Conservation (phyloP, 176 grass and related monocot species). For the Oropetium thomaeum region DNA sequence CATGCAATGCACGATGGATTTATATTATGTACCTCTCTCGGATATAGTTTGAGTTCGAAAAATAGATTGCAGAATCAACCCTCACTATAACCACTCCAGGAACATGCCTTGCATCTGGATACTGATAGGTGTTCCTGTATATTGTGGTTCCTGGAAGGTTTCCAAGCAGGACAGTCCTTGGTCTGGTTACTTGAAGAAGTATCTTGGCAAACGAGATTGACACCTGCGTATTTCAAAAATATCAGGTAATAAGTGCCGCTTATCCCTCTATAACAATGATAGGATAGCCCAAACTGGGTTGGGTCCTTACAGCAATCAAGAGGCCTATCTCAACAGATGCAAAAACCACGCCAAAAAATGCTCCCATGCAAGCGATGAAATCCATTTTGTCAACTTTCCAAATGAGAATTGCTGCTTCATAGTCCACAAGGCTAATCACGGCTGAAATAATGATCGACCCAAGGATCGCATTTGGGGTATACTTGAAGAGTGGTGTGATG, state of each 20-base stretch:
- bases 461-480: slow-evolving; percentile 88
- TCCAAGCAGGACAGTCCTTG: slow-evolving; percentile 80
- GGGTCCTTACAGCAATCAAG: slow-evolving; percentile 76
- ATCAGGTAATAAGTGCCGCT: slow-evolving; percentile 23
- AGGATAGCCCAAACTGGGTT: background rate
- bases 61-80: slow-evolving; percentile 94
- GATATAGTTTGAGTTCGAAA: slow-evolving; percentile 96
- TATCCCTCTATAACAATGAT: background rate
- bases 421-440: slow-evolving; percentile 73
- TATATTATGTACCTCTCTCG: slow-evolving; percentile 59
- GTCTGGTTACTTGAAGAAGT: slow-evolving; percentile 96
- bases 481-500: slow-evolving; percentile 94
- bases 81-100: slow-evolving; percentile 72
- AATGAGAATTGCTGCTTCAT: slow-evolving; percentile 78
- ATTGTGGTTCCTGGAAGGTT: slow-evolving; percentile 79
- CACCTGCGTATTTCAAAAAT: slow-evolving; percentile 46
- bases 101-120: slow-evolving; percentile 81
- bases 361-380: slow-evolving; percentile 95
- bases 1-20: background rate
- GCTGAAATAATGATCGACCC: slow-evolving; percentile 86
- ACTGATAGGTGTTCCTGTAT: slow-evolving; percentile 85
- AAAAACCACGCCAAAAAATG: slow-evolving; percentile 87
- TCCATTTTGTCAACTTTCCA: slow-evolving; percentile 99
- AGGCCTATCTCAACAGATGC: slow-evolving; percentile 86
- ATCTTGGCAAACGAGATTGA: slow-evolving; percentile 89